phyloP scores from a whole-genome alignment of 176 grass and related monocot species.

The Phoenix roebelenii region DNA sequence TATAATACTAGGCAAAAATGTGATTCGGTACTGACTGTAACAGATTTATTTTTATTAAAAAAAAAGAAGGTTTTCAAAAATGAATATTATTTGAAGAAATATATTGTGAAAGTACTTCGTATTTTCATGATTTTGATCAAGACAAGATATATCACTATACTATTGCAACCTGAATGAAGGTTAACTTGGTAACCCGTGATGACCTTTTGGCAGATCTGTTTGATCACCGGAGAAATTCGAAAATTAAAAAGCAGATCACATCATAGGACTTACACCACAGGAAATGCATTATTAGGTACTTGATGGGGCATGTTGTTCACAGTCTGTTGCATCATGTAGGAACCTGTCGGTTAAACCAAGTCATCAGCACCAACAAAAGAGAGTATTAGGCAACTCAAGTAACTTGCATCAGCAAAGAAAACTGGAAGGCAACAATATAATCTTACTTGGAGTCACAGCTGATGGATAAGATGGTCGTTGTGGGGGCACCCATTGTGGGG shows the following conservation, averaged over 20 bases:
- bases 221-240: no score
- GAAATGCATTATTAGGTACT: slow-evolving; percentile 23
- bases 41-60: no score
- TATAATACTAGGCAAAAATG: no score
- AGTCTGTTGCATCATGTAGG: slow-evolving; percentile 26
- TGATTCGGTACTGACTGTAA: no score
- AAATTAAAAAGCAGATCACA: slow-evolving; percentile 4
- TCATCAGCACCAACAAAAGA: not conserved
- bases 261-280: slow-evolving; percentile 25
- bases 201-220: no score
- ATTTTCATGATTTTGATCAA: no score
- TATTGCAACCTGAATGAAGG: no score
- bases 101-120: no score
- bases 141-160: no score
- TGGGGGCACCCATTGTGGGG: slow-evolving; percentile 20
- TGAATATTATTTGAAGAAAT: no score
- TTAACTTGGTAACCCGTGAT: no score
- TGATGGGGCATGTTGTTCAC: slow-evolving; percentile 24
- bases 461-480: slow-evolving; percentile 17
- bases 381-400: slow-evolving; percentile 1
- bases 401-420: slow-evolving; percentile 1
- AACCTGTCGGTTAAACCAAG: slow-evolving; percentile 22
- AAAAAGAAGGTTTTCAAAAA: no score
- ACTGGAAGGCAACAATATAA: slow-evolving; percentile 1
- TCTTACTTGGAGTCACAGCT: slow-evolving; percentile 25